Conservation (phyloP, 345 rosid genomes). For the Syzygium aqueum region DNA sequence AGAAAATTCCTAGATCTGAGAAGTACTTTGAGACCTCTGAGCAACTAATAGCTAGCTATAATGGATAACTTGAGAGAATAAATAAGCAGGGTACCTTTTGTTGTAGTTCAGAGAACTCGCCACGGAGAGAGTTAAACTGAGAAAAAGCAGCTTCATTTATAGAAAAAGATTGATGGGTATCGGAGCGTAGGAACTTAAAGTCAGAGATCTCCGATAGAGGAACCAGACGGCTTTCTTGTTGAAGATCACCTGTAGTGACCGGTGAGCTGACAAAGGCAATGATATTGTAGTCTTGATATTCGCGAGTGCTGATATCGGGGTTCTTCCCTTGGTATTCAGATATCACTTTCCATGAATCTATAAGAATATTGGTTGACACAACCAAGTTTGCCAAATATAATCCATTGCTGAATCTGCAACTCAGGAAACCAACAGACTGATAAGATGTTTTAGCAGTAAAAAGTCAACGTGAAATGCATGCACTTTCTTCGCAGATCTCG, state of each 20-base stretch:
- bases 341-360: background rate
- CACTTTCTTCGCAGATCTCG: background rate
- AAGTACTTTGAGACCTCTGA: background rate
- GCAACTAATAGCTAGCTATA: background rate
- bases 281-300: background rate
- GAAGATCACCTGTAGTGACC: background rate
- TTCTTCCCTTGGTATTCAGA: background rate
- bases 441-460: background rate
- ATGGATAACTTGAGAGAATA: background rate
- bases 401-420: background rate
- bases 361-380: background rate
- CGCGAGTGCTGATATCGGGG: background rate
- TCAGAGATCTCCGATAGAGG: background rate
- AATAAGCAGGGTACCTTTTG: background rate
- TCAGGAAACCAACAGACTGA: background rate
- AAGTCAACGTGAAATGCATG: background rate
- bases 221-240: background rate
- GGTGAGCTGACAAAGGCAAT: background rate
- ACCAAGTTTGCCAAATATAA: background rate
- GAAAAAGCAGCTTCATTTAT: background rate
- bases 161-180: background rate
- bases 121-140: background rate
- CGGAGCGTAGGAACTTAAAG: background rate
- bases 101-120: background rate
- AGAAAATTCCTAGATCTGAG: background rate